These are phyloP conservation scores for Candida labiduridarum DNA, from an alignment of 1,139 yeast genomes.

Conservation along the genomic window DNA sequence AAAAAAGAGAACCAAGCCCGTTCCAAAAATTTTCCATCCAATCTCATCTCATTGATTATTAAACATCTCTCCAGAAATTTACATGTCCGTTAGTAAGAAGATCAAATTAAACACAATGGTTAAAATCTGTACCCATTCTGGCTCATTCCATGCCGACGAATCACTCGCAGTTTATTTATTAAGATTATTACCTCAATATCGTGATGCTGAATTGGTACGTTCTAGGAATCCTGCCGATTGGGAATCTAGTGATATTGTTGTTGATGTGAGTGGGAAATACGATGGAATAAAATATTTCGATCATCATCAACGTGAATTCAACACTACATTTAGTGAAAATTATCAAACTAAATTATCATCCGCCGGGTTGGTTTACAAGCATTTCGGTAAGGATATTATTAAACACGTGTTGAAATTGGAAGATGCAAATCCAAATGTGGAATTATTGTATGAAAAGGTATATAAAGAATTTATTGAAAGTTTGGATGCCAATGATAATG, in stretches of 20 bases:
- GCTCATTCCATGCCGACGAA: conserved; percentile 97
- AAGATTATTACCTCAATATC: conserved; percentile 67
- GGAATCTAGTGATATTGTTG: conserved; percentile 88
- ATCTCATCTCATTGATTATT: conserved; percentile 4
- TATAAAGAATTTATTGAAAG: conserved; percentile 89
- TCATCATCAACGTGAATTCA: conserved; percentile 83
- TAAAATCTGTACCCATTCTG: conserved; percentile 88
- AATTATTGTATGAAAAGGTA: conserved; percentile 68
- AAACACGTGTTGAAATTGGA: conserved; percentile 36
- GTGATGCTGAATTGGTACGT: conserved; percentile 70
- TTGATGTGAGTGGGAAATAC: conserved; percentile 94
- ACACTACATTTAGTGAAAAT: conserved; percentile 36
- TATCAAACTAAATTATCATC: conserved; percentile 78
- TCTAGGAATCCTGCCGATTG: conserved; percentile 82
- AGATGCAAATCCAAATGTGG: conserved; percentile 46
- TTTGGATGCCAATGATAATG: conserved; percentile 95
- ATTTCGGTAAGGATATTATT: conserved; percentile 84
- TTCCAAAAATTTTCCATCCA: not conserved
- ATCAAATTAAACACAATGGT: conserved; percentile 24
- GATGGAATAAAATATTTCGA: conserved; percentile 88
- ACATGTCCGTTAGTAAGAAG: conserved; percentile 16
- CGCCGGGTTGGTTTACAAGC: conserved; percentile 93
- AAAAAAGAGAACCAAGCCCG: not conserved
- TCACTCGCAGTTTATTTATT: conserved; percentile 93
- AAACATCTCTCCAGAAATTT: not conserved